These are phyloP conservation scores for Solanum ossicruentum DNA, from an alignment of 257 asterid species.

Conservation along the genomic window DNA sequence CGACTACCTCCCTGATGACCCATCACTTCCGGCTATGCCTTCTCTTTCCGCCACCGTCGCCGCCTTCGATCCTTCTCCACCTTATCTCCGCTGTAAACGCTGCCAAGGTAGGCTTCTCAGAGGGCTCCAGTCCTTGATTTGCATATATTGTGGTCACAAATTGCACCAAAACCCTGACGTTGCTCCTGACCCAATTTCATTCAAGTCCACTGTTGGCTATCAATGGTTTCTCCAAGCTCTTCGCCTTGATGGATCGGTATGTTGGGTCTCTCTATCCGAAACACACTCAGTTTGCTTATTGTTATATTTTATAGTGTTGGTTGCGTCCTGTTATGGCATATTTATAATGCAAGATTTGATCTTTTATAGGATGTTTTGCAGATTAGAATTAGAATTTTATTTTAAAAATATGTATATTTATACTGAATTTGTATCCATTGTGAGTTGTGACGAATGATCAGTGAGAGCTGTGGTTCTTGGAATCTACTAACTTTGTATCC, in stretches of 20 bases:
- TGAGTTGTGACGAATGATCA: background rate
- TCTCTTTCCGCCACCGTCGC: slow-evolving; percentile 58
- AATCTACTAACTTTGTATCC: background rate
- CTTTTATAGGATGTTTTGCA: background rate
- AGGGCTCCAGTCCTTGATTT: slow-evolving; percentile 54
- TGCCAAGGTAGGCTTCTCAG: slow-evolving; percentile 73
- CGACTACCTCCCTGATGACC: slow-evolving; percentile 44
- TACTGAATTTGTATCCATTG: background rate
- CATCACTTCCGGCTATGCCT: slow-evolving; percentile 45
- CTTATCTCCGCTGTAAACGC: slow-evolving; percentile 53
- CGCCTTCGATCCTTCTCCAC: slow-evolving; percentile 42
- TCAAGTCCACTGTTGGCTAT: slow-evolving; percentile 51
- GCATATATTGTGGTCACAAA: slow-evolving; percentile 55
- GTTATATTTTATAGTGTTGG: background rate
- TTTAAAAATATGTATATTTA: background rate
- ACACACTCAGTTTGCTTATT: background rate
- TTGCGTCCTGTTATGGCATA: background rate
- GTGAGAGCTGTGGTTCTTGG: background rate
- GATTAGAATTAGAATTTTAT: background rate
- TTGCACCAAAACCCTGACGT: slow-evolving; percentile 31
- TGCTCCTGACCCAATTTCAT: slow-evolving; percentile 41
- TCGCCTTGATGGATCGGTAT: slow-evolving; percentile 84
- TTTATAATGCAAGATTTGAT: background rate
- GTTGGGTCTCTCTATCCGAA: background rate
- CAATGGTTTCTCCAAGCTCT: slow-evolving; percentile 68